Conservation (phyloP, 2,329 filamentous ascomycete genomes). For the Alternaria triticimaculans region DNA sequence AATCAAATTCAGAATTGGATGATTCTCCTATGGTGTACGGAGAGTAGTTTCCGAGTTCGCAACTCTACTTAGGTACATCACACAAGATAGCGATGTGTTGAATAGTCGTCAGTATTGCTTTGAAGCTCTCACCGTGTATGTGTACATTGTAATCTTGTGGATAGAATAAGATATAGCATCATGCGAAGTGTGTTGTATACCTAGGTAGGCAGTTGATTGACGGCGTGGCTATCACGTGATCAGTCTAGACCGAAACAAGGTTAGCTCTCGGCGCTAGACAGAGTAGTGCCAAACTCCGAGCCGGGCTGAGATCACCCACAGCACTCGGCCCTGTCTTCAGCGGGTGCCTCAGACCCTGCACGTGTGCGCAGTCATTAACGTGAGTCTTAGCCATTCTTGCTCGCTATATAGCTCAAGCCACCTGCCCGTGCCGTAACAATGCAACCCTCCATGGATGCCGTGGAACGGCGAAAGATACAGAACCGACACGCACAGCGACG, state of each 20-base stretch:
- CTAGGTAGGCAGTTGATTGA: background rate
- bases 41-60: conserved; percentile 23
- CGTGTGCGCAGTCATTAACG: background rate
- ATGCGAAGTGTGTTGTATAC: background rate
- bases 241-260: background rate
- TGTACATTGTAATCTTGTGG: background rate
- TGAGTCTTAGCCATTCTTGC: background rate
- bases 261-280: background rate
- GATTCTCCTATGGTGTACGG: conserved; percentile 10
- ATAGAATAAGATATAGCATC: background rate
- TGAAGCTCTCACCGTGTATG: background rate
- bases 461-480: background rate
- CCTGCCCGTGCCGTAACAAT: background rate
- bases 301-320: background rate
- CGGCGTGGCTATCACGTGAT: background rate
- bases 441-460: background rate
- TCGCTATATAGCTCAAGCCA: background rate
- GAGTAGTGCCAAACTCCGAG: background rate
- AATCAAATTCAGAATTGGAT: background rate
- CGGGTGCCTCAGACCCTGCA: background rate
- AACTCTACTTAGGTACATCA: background rate
- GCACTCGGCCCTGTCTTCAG: background rate
- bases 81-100: background rate
- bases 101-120: background rate
- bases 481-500: background rate